Conservation (phyloP, 78 protist species). For the Salpingoeca rosetta region DNA sequence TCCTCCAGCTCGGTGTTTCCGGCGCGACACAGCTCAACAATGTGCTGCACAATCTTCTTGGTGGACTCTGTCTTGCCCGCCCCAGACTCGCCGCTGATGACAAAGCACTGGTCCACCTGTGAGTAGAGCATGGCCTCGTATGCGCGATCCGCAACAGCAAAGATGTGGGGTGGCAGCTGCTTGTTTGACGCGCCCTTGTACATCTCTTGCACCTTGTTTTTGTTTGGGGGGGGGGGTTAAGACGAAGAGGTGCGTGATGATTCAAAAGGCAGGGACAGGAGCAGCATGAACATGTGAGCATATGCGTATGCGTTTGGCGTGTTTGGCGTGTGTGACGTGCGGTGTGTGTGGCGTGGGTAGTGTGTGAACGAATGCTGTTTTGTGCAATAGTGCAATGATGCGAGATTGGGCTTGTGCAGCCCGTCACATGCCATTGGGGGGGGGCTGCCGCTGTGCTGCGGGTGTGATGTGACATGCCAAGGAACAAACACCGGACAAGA, state of each 20-base stretch:
- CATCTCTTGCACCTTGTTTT: constrained; percentile 10
- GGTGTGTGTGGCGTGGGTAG: too few species aligned
- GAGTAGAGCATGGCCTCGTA: constrained; percentile 41
- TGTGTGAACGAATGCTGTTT: too few species aligned
- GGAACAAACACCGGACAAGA: too few species aligned
- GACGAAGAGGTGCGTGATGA: constrained; percentile 23
- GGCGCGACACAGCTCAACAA: constrained; percentile 56
- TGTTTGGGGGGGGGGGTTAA: constrained; percentile 42
- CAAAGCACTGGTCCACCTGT: constrained; percentile 61
- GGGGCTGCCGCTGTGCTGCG: too few species aligned
- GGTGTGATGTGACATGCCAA: too few species aligned
- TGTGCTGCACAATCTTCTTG: constrained; percentile 73
- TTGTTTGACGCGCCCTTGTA: constrained; percentile 55
- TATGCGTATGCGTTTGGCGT: too few species aligned
- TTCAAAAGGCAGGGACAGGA: too few species aligned
- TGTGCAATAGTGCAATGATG: too few species aligned
- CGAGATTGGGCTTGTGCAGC: too few species aligned
- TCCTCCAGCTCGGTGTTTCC: constrained; percentile 33
- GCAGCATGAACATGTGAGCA: too few species aligned
- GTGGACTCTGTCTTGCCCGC: constrained; percentile 48
- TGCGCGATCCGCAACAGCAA: constrained; percentile 70
- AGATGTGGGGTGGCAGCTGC: constrained; percentile 70
- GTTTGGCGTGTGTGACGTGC: too few species aligned
- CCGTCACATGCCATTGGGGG: too few species aligned
- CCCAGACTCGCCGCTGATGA: constrained; percentile 58